These are phyloP conservation scores for Tephrocybe sp. DNA, from an alignment of 768 basidiomycete species.

Conservation along the genomic window DNA sequence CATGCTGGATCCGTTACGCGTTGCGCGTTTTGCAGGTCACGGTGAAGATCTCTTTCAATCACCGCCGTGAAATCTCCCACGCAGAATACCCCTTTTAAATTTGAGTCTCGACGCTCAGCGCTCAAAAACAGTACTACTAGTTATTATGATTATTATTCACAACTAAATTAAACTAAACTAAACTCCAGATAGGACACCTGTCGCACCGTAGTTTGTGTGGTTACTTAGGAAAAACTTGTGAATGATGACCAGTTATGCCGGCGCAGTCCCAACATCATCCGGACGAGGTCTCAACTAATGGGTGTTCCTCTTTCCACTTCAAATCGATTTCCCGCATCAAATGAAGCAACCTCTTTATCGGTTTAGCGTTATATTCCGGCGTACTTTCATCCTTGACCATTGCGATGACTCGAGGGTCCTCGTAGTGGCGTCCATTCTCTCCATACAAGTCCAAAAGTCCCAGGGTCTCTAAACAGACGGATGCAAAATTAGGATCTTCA, in stretches of 20 bases:
- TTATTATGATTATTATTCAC: background rate
- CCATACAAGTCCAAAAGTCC: conserved; percentile 56
- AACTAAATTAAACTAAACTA: too few relatives aligned
- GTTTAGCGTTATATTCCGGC: conserved; percentile 42
- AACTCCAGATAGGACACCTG: too few relatives aligned
- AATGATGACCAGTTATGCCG: too few relatives aligned
- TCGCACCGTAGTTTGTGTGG: too few relatives aligned
- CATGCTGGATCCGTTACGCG: conserved; percentile 36
- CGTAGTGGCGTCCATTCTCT: conserved; percentile 43
- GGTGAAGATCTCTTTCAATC: conserved; percentile 20
- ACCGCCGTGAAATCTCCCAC: conserved; percentile 20
- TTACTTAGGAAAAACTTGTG: too few relatives aligned
- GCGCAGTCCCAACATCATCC: background rate
- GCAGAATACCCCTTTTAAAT: too few relatives aligned
- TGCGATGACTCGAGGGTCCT: conserved; percentile 46
- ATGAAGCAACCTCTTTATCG: conserved; percentile 45
- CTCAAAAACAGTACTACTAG: background rate
- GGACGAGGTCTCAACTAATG: conserved; percentile 6
- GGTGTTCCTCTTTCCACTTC: conserved; percentile 35
- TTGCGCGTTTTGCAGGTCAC: conserved; percentile 21
- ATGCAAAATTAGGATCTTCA: conserved; percentile 37
- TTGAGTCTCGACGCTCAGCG: too few relatives aligned
- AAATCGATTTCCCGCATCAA: conserved; percentile 48
- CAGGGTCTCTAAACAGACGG: conserved; percentile 49
- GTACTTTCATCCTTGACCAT: conserved; percentile 46